These are phyloP conservation scores for Ceratobasidium papillatum DNA, from an alignment of 1,284 basidiomycete genomes.

Conservation along the genomic window DNA sequence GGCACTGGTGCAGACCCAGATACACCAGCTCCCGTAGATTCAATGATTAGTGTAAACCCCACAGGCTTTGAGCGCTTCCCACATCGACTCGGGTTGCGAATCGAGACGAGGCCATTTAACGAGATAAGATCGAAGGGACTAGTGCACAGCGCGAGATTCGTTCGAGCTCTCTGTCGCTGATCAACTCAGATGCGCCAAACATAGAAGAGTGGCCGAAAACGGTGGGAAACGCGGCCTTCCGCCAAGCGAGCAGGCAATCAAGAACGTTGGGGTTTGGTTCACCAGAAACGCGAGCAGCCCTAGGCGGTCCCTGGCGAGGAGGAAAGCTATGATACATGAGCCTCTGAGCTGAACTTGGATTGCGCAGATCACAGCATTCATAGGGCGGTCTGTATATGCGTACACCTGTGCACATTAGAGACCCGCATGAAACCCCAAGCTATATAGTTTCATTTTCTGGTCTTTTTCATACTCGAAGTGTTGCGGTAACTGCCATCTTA, in stretches of 20 bases:
- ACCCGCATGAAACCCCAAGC: not conserved
- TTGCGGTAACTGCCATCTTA: not conserved
- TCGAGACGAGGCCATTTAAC: not conserved
- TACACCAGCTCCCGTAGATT: no score
- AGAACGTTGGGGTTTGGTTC: not conserved
- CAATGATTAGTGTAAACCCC: not conserved
- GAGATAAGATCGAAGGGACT: slow-evolving; percentile 6
- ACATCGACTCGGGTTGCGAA: slow-evolving; percentile 8
- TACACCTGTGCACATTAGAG: not conserved
- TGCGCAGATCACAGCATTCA: not conserved
- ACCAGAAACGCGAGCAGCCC: not conserved
- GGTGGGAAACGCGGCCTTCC: not conserved
- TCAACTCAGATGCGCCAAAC: slow-evolving; percentile 15
- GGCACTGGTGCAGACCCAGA: no score
- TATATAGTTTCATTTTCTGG: not conserved
- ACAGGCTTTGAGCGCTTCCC: slow-evolving; percentile 5
- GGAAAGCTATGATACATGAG: not conserved
- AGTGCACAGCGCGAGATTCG: slow-evolving; percentile 7
- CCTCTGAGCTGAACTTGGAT: not conserved
- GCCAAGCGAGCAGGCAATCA: slow-evolving; percentile 5
- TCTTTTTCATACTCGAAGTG: not conserved
- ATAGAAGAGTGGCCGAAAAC: slow-evolving; percentile 7
- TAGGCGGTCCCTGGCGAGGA: not conserved
- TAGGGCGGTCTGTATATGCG: slow-evolving; percentile 1
- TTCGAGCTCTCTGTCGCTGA: slow-evolving; percentile 5